Percentiles rank a stretch among this genome's conserved stretches.
Conservation (phyloP, 75 land plant species). For the Cryptomeria japonica region DNA sequence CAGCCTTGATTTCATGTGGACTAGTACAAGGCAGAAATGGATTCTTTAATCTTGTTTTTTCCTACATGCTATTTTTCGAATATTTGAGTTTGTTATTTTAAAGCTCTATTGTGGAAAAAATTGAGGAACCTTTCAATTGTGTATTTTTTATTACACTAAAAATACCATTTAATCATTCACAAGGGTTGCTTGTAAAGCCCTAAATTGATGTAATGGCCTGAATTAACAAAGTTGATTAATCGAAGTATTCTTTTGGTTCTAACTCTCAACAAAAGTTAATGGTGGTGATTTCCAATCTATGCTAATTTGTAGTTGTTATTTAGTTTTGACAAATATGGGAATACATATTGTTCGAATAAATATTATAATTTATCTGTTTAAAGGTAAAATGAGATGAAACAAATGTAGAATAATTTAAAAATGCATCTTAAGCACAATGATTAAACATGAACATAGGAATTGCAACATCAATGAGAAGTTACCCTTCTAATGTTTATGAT, state of each 20-base stretch:
- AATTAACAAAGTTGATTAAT: not conserved
- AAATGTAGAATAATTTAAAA: too few relatives aligned
- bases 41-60: not conserved
- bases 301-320: too few relatives aligned
- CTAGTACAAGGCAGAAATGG: not conserved
- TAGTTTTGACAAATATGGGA: too few relatives aligned
- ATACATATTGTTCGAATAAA: too few relatives aligned
- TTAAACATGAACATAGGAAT: too few relatives aligned
- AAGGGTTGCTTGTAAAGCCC: not conserved
- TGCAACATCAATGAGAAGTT: too few relatives aligned
- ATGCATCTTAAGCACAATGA: too few relatives aligned
- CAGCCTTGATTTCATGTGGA: not conserved
- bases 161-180: not conserved
- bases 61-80: not conserved
- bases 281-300: not conserved
- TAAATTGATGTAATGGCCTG: not conserved
- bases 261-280: not conserved
- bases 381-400: too few relatives aligned
- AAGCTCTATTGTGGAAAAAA: not conserved
- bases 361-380: too few relatives aligned
- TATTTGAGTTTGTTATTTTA: not conserved
- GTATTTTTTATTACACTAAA: not conserved
- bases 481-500: too few relatives aligned
- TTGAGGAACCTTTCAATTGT: not conserved
- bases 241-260: not conserved